A percentile compares a stretch with the other conserved stretches of the same genome.
Evolutionary conservation across 2,329 filamentous ascomycete genomes (phyloP).

Genomic region (Microsporum ferrugineum): DNA sequence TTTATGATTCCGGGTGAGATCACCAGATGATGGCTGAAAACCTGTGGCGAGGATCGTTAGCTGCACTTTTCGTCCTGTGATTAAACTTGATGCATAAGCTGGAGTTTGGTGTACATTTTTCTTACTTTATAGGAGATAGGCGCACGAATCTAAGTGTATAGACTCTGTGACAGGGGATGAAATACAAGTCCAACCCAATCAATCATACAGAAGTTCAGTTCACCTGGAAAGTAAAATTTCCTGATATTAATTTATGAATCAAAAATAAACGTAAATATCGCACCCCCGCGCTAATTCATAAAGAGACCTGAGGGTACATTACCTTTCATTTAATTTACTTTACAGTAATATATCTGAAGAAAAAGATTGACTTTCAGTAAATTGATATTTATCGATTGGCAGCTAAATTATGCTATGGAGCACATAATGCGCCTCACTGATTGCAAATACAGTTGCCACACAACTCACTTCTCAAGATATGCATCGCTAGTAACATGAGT

Average conservation of each 20-base stretch:
- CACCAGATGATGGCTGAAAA: neutral
- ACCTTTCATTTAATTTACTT: neutral
- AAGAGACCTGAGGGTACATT: neutral
- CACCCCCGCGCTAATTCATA: no score
- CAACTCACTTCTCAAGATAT: neutral
- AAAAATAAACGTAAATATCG: no score
- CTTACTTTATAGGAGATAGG: no score
- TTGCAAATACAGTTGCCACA: neutral
- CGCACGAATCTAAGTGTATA: no score
- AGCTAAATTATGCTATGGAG: neutral
- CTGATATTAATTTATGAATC: no score
- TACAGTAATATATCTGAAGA: neutral
- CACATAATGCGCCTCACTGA: neutral
- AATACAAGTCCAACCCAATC: no score
- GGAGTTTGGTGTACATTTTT: no score
- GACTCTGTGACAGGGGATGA: no score
- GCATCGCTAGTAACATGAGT: neutral
- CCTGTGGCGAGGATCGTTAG: neutral
- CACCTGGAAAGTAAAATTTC: no score
- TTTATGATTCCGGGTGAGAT: conserved; percentile 43
- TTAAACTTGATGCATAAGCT: no score
- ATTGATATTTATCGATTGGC: neutral
- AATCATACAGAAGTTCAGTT: no score
- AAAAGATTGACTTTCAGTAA: neutral
- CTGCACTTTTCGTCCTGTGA: neutral